Percentiles rank a stretch among this genome's conserved stretches.
Evolutionary conservation across 305 asterid species (phyloP).

Genomic region (Ajuga reptans): DNA sequence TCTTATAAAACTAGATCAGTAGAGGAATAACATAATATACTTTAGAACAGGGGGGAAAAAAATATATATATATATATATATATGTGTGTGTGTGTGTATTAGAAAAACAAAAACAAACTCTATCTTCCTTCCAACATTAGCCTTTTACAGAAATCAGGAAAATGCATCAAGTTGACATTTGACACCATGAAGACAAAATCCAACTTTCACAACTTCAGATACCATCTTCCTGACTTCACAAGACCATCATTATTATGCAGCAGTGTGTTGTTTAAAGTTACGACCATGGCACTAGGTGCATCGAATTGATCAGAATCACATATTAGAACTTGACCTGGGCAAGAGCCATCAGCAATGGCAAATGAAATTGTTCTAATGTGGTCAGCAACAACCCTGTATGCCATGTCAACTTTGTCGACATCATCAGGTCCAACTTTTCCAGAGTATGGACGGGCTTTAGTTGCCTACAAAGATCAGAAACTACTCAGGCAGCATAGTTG

Average conservation of each 20-base stretch:
- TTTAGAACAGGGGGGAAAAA: neutral
- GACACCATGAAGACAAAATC: neutral
- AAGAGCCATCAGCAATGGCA: conserved; percentile 98
- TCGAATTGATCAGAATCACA: conserved; percentile 5
- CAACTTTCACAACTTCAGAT: neutral
- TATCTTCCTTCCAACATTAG: neutral
- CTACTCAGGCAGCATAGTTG: conserved; percentile 18
- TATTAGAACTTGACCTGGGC: conserved; percentile 57
- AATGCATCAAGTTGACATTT: neutral
- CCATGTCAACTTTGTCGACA: conserved; percentile 77
- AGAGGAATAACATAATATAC: neutral
- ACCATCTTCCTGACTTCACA: neutral
- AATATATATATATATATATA: too few species aligned
- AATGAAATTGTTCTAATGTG: conserved; percentile 90
- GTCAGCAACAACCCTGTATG: conserved; percentile 95
- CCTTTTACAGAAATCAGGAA: neutral
- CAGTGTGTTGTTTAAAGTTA: neutral
- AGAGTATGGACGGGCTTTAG: conserved; percentile 66
- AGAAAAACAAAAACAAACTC: neutral
- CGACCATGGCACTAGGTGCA: conserved; percentile 6
- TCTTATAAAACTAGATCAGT: neutral
- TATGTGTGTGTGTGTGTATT: too few species aligned
- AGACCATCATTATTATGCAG: neutral
- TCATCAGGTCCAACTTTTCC: conserved; percentile 90
- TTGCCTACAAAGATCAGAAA: conserved; percentile 42